These are phyloP conservation scores for Lachnellula subtilissima DNA, from an alignment of 2,329 filamentous ascomycete species.

Conservation along the genomic window DNA sequence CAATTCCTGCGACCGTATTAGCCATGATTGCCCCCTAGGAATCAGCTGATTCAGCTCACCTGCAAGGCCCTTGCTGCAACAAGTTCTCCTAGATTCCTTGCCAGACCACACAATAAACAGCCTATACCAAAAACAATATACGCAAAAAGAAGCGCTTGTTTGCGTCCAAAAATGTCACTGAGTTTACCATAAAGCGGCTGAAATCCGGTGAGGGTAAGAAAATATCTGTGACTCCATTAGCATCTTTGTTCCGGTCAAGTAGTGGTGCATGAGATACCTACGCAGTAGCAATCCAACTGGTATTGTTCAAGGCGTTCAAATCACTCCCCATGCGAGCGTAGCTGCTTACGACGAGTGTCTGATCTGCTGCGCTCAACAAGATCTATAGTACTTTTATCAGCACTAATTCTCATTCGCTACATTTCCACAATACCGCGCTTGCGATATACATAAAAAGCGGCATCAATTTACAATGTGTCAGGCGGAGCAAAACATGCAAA, in stretches of 20 bases:
- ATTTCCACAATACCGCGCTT: neutral
- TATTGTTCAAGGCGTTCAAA: conserved; percentile 66
- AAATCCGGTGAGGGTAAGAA: conserved; percentile 68
- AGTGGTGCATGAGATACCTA: conserved; percentile 18
- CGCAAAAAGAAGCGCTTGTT: conserved; percentile 58
- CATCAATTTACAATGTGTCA: too few species aligned
- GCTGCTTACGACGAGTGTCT: conserved; percentile 72
- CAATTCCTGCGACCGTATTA: conserved; percentile 45
- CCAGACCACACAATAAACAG: conserved; percentile 58
- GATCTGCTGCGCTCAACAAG: conserved; percentile 68
- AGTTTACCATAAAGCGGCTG: conserved; percentile 71
- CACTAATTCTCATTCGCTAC: neutral
- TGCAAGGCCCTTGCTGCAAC: conserved; percentile 53
- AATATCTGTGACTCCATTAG: conserved; percentile 45
- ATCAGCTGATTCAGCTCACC: conserved; percentile 19
- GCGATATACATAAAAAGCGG: too few species aligned
- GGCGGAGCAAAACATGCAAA: too few species aligned
- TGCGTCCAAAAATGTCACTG: conserved; percentile 66
- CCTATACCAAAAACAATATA: conserved; percentile 62
- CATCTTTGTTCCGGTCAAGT: neutral
- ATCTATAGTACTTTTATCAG: conserved; percentile 41
- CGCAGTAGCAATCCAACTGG: conserved; percentile 67
- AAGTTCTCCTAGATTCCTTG: conserved; percentile 59
- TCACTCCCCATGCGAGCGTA: conserved; percentile 75
- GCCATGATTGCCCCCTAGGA: neutral